Base-by-base conservation (phyloP, 2,329 filamentous ascomycete species). In the Diaporthe humulicola region DNA sequence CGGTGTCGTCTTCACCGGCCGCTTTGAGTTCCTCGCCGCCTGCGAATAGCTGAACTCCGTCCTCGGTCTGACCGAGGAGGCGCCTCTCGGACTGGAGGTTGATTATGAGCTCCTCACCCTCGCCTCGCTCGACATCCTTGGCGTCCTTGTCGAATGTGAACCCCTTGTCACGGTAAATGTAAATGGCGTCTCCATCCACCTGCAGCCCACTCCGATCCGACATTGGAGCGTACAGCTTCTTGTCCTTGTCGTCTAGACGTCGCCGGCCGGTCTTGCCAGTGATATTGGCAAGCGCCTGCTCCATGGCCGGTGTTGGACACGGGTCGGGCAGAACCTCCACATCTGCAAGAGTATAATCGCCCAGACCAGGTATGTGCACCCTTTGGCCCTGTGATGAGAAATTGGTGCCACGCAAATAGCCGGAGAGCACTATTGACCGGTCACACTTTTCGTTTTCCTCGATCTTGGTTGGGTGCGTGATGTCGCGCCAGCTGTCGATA, bases 161-260 rank as follows among this genome's bases (percentile, higher is more conserved):
- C 0, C 91, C 91, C 79, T 92, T 93, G 70, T 93, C 90, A 73
- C 90, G 86, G 14, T 91, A 93, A 75, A 93, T 98, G 86, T 98
- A 99, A 50, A 99, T 96, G 10, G 96, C 96, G 84, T 99, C 97
- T 76, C 98, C 98, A 78, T 99, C 97, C 70, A 99, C 96, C 81
- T 98, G 92, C 17, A 99, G 91, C 80, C 97, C 97, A 78, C 96
- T 97, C 45, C 98, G 95, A 84, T 99, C 97, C 36, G 96, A 98
- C 96, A 99, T 98, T 45, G 97, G 97, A 3, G 97, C 97, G 84
- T 98, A 97, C 7, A 99, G 87, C 79, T 97, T 91, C 86, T 98
- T 98, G 82, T 99, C 96, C 85, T 98, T 99, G 82, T 99, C 97
- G 42, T 97, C 97, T 19, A 99, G 86, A 73, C 96, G 90, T 80